Conservation (phyloP, 108 stramenopile genomes). For the Mediolabrus comicus region DNA sequence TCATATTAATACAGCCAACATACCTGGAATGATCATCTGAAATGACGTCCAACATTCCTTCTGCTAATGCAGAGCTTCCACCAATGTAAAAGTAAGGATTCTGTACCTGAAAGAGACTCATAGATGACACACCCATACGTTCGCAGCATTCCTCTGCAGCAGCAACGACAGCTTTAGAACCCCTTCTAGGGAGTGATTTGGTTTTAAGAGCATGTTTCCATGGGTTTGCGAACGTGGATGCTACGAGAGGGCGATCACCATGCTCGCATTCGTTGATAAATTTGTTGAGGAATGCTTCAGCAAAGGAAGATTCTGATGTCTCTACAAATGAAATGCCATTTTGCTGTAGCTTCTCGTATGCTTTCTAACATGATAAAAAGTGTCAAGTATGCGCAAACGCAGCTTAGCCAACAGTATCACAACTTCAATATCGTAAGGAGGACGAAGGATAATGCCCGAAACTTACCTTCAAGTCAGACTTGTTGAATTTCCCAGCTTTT, state of each 20-base stretch:
- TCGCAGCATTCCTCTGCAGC: constrained; percentile 58
- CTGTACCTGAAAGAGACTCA: constrained; percentile 65
- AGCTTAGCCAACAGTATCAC: constrained; percentile 1
- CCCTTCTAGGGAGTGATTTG: constrained; percentile 25
- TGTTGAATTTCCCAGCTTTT: constrained; percentile 64
- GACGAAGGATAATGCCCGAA: background rate
- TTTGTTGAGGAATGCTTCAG: constrained; percentile 51
- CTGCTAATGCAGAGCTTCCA: constrained; percentile 50
- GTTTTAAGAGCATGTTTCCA: constrained; percentile 40
- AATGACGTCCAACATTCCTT: constrained; percentile 44
- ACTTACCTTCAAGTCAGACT: constrained; percentile 66
- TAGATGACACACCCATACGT: constrained; percentile 45
- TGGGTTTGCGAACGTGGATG: constrained; percentile 47
- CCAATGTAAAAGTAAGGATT: constrained; percentile 67
- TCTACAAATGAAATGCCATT: constrained; percentile 73
- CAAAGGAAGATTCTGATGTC: constrained; percentile 61
- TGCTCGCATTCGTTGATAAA: constrained; percentile 46
- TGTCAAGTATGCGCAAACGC: background rate
- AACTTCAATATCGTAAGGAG: background rate
- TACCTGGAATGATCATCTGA: constrained; percentile 44
- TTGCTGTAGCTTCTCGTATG: constrained; percentile 63
- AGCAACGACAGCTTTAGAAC: constrained; percentile 28
- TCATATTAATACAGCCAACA: constrained; percentile 43
- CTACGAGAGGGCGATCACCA: constrained; percentile 41
- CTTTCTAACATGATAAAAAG: constrained; percentile 36